These are phyloP conservation scores for Condylostoma magnum DNA, from an alignment of 169 alveolate species.

Conservation along the genomic window DNA sequence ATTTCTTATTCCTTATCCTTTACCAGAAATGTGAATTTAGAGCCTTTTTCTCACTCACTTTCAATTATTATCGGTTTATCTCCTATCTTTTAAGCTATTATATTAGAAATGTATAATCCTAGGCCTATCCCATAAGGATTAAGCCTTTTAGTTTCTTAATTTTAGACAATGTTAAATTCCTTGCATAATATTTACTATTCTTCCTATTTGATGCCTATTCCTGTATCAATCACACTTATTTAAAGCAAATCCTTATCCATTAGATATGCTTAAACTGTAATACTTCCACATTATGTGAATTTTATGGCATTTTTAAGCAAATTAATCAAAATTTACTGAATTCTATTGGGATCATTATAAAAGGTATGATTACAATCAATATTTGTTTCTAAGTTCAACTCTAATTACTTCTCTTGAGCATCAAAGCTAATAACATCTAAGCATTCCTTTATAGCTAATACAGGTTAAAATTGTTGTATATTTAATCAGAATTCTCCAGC, in stretches of 20 bases:
- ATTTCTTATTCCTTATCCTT: too few relatives aligned
- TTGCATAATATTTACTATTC: neutral
- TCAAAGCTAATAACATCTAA: neutral
- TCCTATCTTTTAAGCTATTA: neutral
- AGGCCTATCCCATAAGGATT: conserved; percentile 4
- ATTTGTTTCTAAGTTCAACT: neutral
- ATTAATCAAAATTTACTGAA: neutral
- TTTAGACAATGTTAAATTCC: neutral
- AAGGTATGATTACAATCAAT: neutral
- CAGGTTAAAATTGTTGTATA: neutral
- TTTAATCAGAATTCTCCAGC: neutral
- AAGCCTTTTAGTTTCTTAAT: neutral
- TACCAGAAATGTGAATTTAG: neutral
- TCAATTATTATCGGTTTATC: neutral
- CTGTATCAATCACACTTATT: conserved; percentile 1
- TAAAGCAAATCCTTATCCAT: neutral
- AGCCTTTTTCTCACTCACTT: neutral
- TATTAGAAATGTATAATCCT: conserved; percentile 6
- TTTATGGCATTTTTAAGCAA: conserved; percentile 13
- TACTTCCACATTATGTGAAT: neutral
- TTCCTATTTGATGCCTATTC: conserved; percentile 12
- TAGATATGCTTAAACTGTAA: neutral
- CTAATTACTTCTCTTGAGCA: neutral
- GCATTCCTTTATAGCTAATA: neutral
- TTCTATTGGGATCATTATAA: neutral